phyloP scores from a whole-genome alignment of 805 yeast genomes.

The Yarrowia yakushimensis region DNA sequence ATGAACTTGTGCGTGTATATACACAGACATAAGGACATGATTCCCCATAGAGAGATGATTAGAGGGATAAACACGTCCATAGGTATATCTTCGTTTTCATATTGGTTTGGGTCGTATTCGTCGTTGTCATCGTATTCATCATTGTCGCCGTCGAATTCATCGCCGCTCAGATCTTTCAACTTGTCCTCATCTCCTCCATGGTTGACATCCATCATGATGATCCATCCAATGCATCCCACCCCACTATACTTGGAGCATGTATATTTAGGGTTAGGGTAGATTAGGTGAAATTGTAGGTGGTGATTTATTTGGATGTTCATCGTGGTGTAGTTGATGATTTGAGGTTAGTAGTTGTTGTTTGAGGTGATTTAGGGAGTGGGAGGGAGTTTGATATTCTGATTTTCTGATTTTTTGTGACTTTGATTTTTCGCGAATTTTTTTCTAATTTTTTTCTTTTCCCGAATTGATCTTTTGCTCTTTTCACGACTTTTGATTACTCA shows the following conservation, averaged over 20 bases:
- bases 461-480: no score
- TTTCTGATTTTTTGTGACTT: no score
- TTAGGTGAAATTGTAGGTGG: no score
- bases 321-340: no score
- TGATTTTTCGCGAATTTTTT: no score
- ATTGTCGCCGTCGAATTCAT: not conserved
- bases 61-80: not conserved
- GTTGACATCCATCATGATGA: not conserved
- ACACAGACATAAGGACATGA: conserved; percentile 7
- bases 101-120: not conserved
- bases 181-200: not conserved
- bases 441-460: no score
- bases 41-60: conserved; percentile 2
- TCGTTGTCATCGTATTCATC: not conserved
- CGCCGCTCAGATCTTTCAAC: not conserved
- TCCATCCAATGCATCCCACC: not conserved
- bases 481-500: no score
- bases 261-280: not conserved
- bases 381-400: no score
- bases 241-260: not conserved
- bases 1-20: conserved; percentile 1
- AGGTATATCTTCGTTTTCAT: not conserved
- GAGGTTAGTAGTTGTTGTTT: no score
- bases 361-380: no score
- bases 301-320: no score